These are phyloP conservation scores for Thermoascus crustaceus DNA, from an alignment of 2,329 filamentous ascomycete species.

Conservation along the genomic window DNA sequence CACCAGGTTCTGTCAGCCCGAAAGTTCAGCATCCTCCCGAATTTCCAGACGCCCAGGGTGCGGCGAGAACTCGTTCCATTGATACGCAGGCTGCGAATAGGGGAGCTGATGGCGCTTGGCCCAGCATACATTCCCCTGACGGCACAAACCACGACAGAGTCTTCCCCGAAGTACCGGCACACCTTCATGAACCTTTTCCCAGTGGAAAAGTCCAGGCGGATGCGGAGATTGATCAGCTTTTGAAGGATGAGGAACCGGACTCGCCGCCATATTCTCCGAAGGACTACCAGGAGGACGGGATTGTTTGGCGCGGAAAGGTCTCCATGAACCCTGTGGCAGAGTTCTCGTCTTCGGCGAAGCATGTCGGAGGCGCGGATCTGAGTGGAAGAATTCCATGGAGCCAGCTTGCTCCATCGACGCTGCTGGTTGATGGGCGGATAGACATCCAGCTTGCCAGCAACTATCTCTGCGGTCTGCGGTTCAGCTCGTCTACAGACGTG, in stretches of 20 bases:
- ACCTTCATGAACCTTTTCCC: constrained; percentile 32
- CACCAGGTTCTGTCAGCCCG: constrained; percentile 21
- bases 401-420: constrained; percentile 60
- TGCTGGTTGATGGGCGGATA: constrained; percentile 62
- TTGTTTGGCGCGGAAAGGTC: constrained; percentile 70
- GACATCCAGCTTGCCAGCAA: constrained; percentile 75
- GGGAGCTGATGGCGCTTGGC: constrained; percentile 58
- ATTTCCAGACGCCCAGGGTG: constrained; percentile 11
- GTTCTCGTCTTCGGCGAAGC: constrained; percentile 68
- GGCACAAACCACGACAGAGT: constrained; percentile 36
- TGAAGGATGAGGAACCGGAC: constrained; percentile 72
- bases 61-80: constrained; percentile 21
- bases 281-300: constrained; percentile 61
- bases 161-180: constrained; percentile 35
- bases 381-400: constrained; percentile 60
- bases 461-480: constrained; percentile 81
- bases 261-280: constrained; percentile 78
- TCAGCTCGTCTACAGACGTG: constrained; percentile 74
- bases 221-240: constrained; percentile 79
- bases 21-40: constrained; percentile 15
- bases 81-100: constrained; percentile 34
- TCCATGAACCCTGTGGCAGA: constrained; percentile 70
- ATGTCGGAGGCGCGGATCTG: constrained; percentile 77
- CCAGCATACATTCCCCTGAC: constrained; percentile 68
- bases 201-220: constrained; percentile 55